Evolutionary conservation across 192 early-diverging fungal species (phyloP), one percentile per base, ranked within the genome.

Genomic region (Neocallimastix lanati): DNA sequence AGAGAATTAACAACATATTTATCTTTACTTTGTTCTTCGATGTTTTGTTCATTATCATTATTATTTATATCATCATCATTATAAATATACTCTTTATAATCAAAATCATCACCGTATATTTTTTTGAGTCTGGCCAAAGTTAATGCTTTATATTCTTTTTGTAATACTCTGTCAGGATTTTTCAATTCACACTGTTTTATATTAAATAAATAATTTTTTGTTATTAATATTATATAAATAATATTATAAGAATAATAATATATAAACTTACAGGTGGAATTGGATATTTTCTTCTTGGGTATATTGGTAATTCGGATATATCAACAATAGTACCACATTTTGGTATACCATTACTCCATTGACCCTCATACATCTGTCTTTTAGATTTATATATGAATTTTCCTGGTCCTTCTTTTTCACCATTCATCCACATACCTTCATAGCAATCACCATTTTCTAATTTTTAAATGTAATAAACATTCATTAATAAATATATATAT

Each of bases 331-430:
- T 87, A 16, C 90, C 90, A 80, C 88, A 91, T 77, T 87, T 87
- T 27, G 90, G 88, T 80, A 86, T 79, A 25, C 86, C 87, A 33
- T 81, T 78, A 15, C 83, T 81, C 90, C 90, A 91, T 79, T 91
- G 87, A 13, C 90, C 90, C 76, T 90, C 85, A 79, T 91, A 91
- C 29, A 78, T 58, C 78, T 90, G 90, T 30, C 89, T 81, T 76
- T 90, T 88, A 25, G 78, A 77, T 77, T 85, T 82, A 79, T 87
- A 91, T 29, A 91, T 86, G 78, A 85, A 91, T 40, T 83, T 83
- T 29, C 90, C 90, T 25, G 90, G 89, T 2, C 90, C 90, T 82
- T 91, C 90, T 77, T 91, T 91, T 77, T 82, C 36, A 79, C 90
- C 89, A 77, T 90, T 84, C 77, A 90, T 77, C 83, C 85, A 91